A percentile compares a stretch with the other conserved stretches of the same genome.
Conservation (phyloP, 176 grass and related monocot species). For the Rhynchospora pubera region DNA sequence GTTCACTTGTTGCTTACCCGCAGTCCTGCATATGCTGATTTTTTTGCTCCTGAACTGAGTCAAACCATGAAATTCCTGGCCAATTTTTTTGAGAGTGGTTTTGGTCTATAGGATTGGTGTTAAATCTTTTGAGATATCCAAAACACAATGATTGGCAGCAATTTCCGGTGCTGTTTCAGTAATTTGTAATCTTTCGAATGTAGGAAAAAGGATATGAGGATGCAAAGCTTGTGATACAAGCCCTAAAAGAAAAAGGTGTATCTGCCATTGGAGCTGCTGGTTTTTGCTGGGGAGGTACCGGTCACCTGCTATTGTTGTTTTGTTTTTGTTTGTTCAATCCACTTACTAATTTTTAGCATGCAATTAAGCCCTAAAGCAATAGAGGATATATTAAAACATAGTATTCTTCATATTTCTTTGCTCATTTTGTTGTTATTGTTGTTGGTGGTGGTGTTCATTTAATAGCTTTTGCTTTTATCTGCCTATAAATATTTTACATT, state of each 20-base stretch:
- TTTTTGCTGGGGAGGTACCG: slow-evolving; percentile 46
- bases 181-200: neutral
- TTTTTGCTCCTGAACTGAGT: neutral
- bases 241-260: slow-evolving; percentile 28
- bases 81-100: neutral
- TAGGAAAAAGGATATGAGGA: slow-evolving; percentile 41
- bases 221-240: slow-evolving; percentile 38
- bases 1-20: neutral
- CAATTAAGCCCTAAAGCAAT: neutral
- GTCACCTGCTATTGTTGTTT: neutral
- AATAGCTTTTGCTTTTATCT: neutral
- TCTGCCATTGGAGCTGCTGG: slow-evolving; percentile 36
- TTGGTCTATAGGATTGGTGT: neutral
- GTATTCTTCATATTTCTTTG: neutral
- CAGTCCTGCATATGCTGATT: neutral
- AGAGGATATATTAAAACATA: neutral
- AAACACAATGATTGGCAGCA: neutral
- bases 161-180: neutral
- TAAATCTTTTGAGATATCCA: neutral
- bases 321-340: neutral
- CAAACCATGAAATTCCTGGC: neutral
- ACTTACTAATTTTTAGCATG: neutral
- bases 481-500: neutral
- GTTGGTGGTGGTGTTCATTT: too few species aligned
- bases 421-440: neutral